Percentiles rank a stretch among this genome's conserved stretches.
These are phyloP conservation scores for Dioszegia aurantiaca DNA, from an alignment of 768 basidiomycete species.

Conservation along the genomic window DNA sequence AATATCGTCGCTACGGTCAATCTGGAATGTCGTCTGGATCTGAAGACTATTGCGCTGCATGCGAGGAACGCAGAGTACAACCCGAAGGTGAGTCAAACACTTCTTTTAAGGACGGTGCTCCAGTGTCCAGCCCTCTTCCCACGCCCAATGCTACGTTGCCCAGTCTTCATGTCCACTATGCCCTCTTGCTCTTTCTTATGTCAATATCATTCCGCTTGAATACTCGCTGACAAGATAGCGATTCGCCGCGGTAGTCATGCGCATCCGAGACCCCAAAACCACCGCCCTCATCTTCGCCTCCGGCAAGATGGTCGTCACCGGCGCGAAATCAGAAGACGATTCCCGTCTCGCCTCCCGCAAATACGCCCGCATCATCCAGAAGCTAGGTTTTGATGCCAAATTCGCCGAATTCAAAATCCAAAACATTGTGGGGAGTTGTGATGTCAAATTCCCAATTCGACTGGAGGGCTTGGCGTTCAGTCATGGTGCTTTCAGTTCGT, in stretches of 20 bases:
- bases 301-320: slow-evolving; percentile 99
- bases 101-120: background rate
- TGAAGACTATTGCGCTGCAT: slow-evolving; percentile 97
- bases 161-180: background rate
- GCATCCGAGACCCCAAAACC: slow-evolving; percentile 99
- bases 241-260: slow-evolving; percentile 99
- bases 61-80: slow-evolving; percentile 99
- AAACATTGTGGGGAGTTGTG: slow-evolving; percentile 97
- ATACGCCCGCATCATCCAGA: slow-evolving; percentile 98
- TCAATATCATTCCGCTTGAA: background rate
- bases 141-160: too few species aligned
- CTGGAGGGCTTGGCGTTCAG: slow-evolving; percentile 95
- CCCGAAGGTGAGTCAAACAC: slow-evolving; percentile 99
- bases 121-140: background rate
- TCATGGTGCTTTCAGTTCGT: slow-evolving; percentile 96
- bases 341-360: slow-evolving; percentile 94
- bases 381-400: slow-evolving; percentile 98
- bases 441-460: slow-evolving; percentile 98
- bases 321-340: slow-evolving; percentile 98
- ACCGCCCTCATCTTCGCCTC: slow-evolving; percentile 99
- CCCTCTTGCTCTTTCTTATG: background rate
- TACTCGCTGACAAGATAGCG: slow-evolving; percentile 60
- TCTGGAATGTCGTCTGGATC: slow-evolving; percentile 88
- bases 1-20: slow-evolving; percentile 99
- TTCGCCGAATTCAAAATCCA: slow-evolving; percentile 99